These are phyloP conservation scores for Pseudomicrostroma phylloplanum DNA, from an alignment of 1,284 basidiomycete genomes.

Conservation along the genomic window DNA sequence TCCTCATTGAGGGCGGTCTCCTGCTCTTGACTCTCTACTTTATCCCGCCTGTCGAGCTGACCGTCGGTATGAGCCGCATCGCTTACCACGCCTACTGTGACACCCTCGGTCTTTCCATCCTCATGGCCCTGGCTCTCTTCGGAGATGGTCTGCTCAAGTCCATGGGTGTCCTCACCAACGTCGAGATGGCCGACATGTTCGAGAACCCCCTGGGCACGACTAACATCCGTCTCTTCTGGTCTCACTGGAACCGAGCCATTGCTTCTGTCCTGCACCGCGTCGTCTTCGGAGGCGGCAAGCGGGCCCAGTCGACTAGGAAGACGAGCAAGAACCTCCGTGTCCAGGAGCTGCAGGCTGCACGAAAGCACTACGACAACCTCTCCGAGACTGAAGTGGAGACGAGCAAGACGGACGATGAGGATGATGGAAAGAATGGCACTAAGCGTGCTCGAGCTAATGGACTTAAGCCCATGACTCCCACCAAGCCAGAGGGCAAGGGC, in stretches of 20 bases:
- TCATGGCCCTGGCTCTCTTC: slow-evolving; percentile 41
- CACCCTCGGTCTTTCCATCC: slow-evolving; percentile 29
- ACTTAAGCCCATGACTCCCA: slow-evolving; percentile 26
- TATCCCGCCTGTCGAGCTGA: slow-evolving; percentile 39
- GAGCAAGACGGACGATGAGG: slow-evolving; percentile 34
- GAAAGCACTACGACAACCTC: slow-evolving; percentile 34
- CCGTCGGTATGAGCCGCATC: slow-evolving; percentile 33
- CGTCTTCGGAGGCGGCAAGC: slow-evolving; percentile 38
- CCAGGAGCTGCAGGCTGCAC: slow-evolving; percentile 5
- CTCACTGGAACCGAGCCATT: slow-evolving; percentile 50
- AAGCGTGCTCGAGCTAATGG: slow-evolving; percentile 12
- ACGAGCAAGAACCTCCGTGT: background rate
- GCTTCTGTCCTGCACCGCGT: slow-evolving; percentile 48
- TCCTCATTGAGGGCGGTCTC: slow-evolving; percentile 27
- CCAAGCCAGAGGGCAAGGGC: slow-evolving; percentile 13
- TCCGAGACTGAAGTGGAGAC: slow-evolving; percentile 41
- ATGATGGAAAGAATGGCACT: slow-evolving; percentile 12
- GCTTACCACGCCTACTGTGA: slow-evolving; percentile 41
- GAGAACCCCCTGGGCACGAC: slow-evolving; percentile 45
- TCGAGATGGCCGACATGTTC: slow-evolving; percentile 49
- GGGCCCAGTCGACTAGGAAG: slow-evolving; percentile 15
- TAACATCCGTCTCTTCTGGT: slow-evolving; percentile 49
- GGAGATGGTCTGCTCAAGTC: slow-evolving; percentile 40
- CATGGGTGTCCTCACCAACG: slow-evolving; percentile 35
- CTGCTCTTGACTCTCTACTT: slow-evolving; percentile 35